Evolutionary conservation across 2,329 filamentous ascomycete genomes (phyloP), one percentile per base, ranked within the genome.

Genomic region (Chaetomiaceae sp.): DNA sequence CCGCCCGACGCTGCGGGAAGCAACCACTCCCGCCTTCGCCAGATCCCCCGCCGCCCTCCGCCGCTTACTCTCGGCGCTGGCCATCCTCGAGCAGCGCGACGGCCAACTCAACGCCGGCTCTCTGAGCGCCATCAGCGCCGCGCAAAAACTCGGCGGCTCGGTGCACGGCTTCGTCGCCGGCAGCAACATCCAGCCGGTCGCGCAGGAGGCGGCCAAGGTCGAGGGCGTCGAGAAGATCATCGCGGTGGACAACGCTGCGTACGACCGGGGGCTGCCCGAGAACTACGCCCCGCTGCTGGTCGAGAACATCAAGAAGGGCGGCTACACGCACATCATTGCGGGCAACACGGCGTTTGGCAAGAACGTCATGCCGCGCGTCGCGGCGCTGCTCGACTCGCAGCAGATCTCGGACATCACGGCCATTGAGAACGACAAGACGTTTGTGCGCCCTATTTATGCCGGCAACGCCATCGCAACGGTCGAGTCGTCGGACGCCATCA

Each of bases 401-500:
- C 91, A 95, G 67, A 83, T 99, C 55, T 96, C 91, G 39, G 93
- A 99, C 67, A 87, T 97, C 60, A 96, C 84, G 16, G 77, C 72
- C 1, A 86, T 99, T 65, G 83, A 96, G 70, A 82, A 82, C 69
- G 91, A 96, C 69, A 91, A 92, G 68, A 96, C 89, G 12, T 99
- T 99, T 64, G 86, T 96, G 49, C 87, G 93, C 51, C 92, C 93
- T 23, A 96, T 99, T 65, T 99, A 99, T 69, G 93, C 93, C 51
- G 93, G 93, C 49, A 99, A 99, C 66, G 93, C 92, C 42, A 96
- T 99, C 65, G 82, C 95, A 31, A 99, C 93, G 9, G 91, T 99
- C 53, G 88, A 97, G 70, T 96, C 90, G 3, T 81, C 81, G 56
- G 93, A 99, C 65, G 67, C 77, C 14, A 81, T 89, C 68, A 99